Conservation (phyloP, 441 rosid genomes). For the Brassica balearica region DNA sequence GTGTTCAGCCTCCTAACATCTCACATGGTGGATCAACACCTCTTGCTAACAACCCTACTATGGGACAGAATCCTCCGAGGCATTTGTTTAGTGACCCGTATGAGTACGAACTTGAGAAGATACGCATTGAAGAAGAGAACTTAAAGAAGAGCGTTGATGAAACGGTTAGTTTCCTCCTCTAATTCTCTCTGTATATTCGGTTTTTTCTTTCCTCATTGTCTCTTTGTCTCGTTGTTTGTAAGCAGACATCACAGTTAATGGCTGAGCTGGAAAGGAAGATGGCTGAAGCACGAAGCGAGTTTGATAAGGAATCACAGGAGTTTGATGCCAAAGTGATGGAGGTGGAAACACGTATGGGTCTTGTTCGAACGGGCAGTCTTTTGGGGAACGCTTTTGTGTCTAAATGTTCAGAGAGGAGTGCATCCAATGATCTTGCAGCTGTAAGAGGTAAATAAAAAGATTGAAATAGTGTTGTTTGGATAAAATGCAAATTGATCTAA, state of each 20-base stretch:
- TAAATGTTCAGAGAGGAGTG: slow-evolving; percentile 55
- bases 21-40: background rate
- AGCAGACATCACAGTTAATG: slow-evolving; percentile 30
- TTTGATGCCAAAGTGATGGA: slow-evolving; percentile 54
- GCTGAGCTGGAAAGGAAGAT: slow-evolving; percentile 63
- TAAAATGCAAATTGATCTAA: slow-evolving; percentile 1
- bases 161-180: slow-evolving; percentile 49
- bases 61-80: slow-evolving; percentile 44
- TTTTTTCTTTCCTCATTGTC: slow-evolving; percentile 24
- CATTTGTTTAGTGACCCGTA: slow-evolving; percentile 58
- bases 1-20: slow-evolving; percentile 41
- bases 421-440: slow-evolving; percentile 34
- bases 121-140: slow-evolving; percentile 53
- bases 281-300: slow-evolving; percentile 60
- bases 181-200: background rate
- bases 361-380: slow-evolving; percentile 62
- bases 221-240: slow-evolving; percentile 31
- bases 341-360: slow-evolving; percentile 46
- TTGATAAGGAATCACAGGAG: slow-evolving; percentile 56
- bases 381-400: slow-evolving; percentile 70
- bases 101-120: slow-evolving; percentile 73
- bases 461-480: background rate
- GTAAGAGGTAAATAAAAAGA: slow-evolving; percentile 58
- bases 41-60: slow-evolving; percentile 36
- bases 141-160: slow-evolving; percentile 51